These are phyloP conservation scores for Periconia macrospinosa DNA, from an alignment of 2,329 filamentous ascomycete genomes.

Conservation along the genomic window DNA sequence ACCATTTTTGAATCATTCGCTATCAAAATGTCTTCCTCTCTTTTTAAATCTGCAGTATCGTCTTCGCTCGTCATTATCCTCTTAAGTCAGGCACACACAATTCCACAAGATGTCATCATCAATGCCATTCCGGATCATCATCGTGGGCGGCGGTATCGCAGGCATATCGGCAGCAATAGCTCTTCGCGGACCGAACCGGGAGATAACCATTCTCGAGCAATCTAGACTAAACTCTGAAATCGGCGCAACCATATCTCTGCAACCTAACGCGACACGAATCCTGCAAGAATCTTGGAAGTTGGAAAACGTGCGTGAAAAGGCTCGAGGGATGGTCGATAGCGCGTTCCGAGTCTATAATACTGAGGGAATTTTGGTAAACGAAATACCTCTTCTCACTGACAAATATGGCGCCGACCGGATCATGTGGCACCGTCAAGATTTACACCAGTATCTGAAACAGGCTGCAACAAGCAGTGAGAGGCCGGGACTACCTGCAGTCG, in stretches of 20 bases:
- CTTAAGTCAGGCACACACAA: neutral
- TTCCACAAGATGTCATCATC: conserved; percentile 12
- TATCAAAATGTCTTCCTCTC: no score
- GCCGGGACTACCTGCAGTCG: no score
- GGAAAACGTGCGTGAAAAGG: conserved; percentile 24
- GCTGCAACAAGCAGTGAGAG: conserved; percentile 36
- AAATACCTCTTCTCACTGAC: conserved; percentile 32
- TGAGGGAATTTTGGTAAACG: conserved; percentile 34
- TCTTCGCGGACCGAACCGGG: conserved; percentile 33
- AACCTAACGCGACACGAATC: conserved; percentile 47
- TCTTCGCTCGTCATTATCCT: no score
- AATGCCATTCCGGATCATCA: conserved; percentile 34
- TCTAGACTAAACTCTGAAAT: conserved; percentile 40
- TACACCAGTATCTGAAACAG: conserved; percentile 49
- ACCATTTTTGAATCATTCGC: no score
- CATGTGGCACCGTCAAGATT: conserved; percentile 47
- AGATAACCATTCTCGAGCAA: conserved; percentile 40
- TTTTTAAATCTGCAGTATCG: no score
- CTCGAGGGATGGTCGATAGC: conserved; percentile 39
- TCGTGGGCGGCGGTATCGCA: conserved; percentile 30
- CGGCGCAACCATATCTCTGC: conserved; percentile 47
- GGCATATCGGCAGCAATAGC: conserved; percentile 36
- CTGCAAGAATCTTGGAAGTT: conserved; percentile 35
- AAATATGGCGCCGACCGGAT: conserved; percentile 45
- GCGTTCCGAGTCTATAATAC: conserved; percentile 42